Percentiles rank a stretch among this genome's conserved stretches.
These are phyloP conservation scores for Linum trigynum DNA, from an alignment of 345 rosid genomes.

Conservation along the genomic window DNA sequence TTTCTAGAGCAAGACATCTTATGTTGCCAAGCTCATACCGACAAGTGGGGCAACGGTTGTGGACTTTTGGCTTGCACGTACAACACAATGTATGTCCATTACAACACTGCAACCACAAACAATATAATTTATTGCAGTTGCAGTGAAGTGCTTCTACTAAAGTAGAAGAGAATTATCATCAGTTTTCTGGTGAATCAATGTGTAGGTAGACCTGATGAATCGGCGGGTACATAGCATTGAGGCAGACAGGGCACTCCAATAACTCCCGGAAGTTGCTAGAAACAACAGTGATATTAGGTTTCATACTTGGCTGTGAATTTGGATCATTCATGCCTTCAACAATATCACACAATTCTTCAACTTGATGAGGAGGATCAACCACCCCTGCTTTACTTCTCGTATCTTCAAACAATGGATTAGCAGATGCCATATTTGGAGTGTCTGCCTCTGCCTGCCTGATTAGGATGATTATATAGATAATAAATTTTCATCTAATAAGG, in stretches of 20 bases:
- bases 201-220: conserved; percentile 54
- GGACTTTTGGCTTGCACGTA: conserved; percentile 76
- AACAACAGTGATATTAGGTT: conserved; percentile 43
- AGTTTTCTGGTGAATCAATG: conserved; percentile 5
- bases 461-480: not conserved
- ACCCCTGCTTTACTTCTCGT: conserved; percentile 54
- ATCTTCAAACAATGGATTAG: conserved; percentile 46
- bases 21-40: conserved; percentile 81
- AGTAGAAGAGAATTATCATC: conserved; percentile 3
- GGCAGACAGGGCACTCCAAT: conserved; percentile 81
- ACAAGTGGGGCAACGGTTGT: conserved; percentile 79
- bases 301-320: conserved; percentile 28
- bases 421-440: conserved; percentile 41
- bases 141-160: not conserved
- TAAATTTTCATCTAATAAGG: not conserved
- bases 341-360: conserved; percentile 40
- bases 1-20: conserved; percentile 78
- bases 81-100: conserved; percentile 80
- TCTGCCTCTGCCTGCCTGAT: conserved; percentile 8
- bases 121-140: not conserved
- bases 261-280: conserved; percentile 73
- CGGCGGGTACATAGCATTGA: conserved; percentile 83
- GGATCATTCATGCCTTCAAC: conserved; percentile 49
- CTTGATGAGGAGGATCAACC: conserved; percentile 46
- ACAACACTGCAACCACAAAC: conserved; percentile 42